phyloP scores from a whole-genome alignment of 2,329 filamentous ascomycete genomes.

The Dissoconium aciculare region DNA sequence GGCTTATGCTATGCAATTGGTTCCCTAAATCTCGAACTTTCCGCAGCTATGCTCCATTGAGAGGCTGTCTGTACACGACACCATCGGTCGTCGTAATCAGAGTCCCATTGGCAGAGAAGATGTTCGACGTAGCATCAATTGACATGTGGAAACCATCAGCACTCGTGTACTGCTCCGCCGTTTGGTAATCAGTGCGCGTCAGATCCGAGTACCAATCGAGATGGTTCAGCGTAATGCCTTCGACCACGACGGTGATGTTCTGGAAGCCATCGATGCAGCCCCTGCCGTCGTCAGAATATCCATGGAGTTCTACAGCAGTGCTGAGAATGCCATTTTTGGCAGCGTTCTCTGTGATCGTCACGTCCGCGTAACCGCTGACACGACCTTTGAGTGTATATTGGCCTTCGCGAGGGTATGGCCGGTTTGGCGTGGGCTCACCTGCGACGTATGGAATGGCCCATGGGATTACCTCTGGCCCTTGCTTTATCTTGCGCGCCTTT shows the following conservation, averaged over 20 bases:
- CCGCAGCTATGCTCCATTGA: conserved; percentile 21
- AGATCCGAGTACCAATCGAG: conserved; percentile 8
- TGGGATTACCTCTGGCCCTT: conserved; percentile 21
- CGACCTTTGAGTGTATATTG: conserved; percentile 4
- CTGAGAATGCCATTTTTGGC: neutral
- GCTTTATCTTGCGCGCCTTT: conserved; percentile 10
- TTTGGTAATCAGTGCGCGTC: conserved; percentile 1
- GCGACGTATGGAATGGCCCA: conserved; percentile 25
- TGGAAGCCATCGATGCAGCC: conserved; percentile 3
- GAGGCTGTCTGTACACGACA: conserved; percentile 26
- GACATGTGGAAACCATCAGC: conserved; percentile 18
- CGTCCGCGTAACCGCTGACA: conserved; percentile 2
- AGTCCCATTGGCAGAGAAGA: conserved; percentile 30
- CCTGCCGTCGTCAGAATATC: conserved; percentile 5
- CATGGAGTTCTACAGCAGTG: conserved; percentile 2
- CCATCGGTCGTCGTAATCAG: conserved; percentile 27
- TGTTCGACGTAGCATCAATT: conserved; percentile 27
- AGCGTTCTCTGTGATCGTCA: conserved; percentile 2
- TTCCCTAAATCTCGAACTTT: no score
- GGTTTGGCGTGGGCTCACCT: conserved; percentile 2
- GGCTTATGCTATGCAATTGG: no score
- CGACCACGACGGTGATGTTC: conserved; percentile 5
- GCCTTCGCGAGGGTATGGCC: conserved; percentile 1
- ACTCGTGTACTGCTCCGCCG: conserved; percentile 6
- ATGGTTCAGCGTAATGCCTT: conserved; percentile 4